These are phyloP conservation scores for Didymella segeticola DNA, from an alignment of 2,329 filamentous ascomycete species.

Conservation along the genomic window DNA sequence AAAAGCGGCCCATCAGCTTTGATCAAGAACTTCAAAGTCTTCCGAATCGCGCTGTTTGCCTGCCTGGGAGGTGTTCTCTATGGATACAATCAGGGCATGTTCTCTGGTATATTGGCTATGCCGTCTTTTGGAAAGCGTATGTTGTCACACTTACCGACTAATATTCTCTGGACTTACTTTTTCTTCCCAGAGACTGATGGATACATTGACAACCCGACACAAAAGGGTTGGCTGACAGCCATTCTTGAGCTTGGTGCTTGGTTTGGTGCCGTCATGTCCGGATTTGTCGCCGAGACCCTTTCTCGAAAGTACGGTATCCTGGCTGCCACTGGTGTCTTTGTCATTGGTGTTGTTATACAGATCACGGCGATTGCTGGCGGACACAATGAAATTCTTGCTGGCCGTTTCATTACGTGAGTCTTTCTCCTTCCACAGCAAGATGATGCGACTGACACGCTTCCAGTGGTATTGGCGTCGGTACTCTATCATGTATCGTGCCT, in stretches of 20 bases:
- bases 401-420: slow-evolving; percentile 70
- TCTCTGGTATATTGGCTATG: slow-evolving; percentile 70
- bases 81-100: slow-evolving; percentile 80
- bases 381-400: slow-evolving; percentile 68
- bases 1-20: slow-evolving; percentile 56
- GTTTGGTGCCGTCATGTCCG: slow-evolving; percentile 74
- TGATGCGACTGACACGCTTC: slow-evolving; percentile 30
- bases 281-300: slow-evolving; percentile 72
- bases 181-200: slow-evolving; percentile 51
- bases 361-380: slow-evolving; percentile 65
- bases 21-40: slow-evolving; percentile 61
- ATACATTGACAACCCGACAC: slow-evolving; percentile 47
- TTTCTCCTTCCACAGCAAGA: background rate
- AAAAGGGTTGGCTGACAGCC: slow-evolving; percentile 59
- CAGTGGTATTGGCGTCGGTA: slow-evolving; percentile 69
- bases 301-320: slow-evolving; percentile 75
- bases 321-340: slow-evolving; percentile 70
- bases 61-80: slow-evolving; percentile 63
- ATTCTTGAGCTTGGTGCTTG: slow-evolving; percentile 80
- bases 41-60: slow-evolving; percentile 62
- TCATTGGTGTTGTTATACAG: slow-evolving; percentile 74
- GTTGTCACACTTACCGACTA: background rate
- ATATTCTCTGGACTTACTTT: background rate
- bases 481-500: slow-evolving; percentile 71
- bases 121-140: slow-evolving; percentile 52